Conservation (phyloP, 306 rosid species). For the Rosa multiflora region DNA sequence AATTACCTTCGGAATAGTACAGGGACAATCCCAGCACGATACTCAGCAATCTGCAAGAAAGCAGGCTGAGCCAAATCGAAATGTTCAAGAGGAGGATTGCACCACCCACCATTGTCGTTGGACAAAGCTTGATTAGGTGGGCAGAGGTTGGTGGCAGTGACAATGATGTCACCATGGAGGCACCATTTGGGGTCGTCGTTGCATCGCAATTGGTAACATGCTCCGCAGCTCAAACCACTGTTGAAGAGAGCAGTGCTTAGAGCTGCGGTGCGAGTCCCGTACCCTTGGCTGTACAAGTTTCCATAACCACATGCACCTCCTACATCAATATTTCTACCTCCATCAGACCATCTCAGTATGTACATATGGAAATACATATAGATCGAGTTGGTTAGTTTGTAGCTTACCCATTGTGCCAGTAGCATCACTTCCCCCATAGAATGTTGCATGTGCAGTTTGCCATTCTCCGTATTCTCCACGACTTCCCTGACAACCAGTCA, state of each 20-base stretch:
- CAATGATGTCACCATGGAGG: slow-evolving; percentile 28
- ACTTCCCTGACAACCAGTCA: slow-evolving; percentile 1
- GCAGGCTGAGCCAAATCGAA: slow-evolving; percentile 48
- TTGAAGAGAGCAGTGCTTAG: slow-evolving; percentile 39
- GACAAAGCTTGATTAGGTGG: slow-evolving; percentile 38
- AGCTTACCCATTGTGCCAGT: slow-evolving; percentile 44
- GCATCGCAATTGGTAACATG: slow-evolving; percentile 36
- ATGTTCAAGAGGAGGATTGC: slow-evolving; percentile 44
- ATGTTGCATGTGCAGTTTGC: slow-evolving; percentile 41
- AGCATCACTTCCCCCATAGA: slow-evolving; percentile 46
- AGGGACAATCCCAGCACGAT: slow-evolving; percentile 42
- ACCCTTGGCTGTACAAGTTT: slow-evolving; percentile 44
- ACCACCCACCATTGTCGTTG: slow-evolving; percentile 49
- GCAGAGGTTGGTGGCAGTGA: slow-evolving; percentile 43
- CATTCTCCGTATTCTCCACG: slow-evolving; percentile 19
- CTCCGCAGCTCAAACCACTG: slow-evolving; percentile 40
- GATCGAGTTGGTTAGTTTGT: not conserved
- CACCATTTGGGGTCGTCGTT: slow-evolving; percentile 43
- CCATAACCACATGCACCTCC: slow-evolving; percentile 51
- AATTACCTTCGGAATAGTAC: slow-evolving; percentile 39
- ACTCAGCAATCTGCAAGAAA: slow-evolving; percentile 36
- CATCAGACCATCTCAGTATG: not conserved
- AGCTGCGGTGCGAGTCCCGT: slow-evolving; percentile 42
- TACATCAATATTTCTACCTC: not conserved
- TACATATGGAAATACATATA: not conserved